A percentile compares a stretch with the other conserved stretches of the same genome.
Evolutionary conservation across 2,329 filamentous ascomycete species (phyloP).

Genomic region (Acephala macrosclerotiorum): DNA sequence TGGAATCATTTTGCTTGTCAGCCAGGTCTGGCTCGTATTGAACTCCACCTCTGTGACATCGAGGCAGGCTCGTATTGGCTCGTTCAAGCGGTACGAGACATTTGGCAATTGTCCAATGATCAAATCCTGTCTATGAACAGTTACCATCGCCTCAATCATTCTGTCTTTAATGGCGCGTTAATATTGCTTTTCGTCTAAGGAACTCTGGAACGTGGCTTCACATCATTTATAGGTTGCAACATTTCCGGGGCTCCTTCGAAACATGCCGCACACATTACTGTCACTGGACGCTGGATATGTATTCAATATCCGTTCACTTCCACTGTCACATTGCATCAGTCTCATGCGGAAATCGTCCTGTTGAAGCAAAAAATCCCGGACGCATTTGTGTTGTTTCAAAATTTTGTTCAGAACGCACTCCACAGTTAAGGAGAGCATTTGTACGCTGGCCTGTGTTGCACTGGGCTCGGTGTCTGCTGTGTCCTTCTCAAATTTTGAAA

Average conservation of each 20-base stretch:
- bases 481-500: no score
- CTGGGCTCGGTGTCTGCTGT: no score
- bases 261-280: neutral
- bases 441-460: no score
- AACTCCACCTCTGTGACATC: neutral
- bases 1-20: constrained; percentile 3
- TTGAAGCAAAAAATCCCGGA: neutral
- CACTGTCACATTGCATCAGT: neutral
- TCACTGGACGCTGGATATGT: neutral
- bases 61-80: neutral
- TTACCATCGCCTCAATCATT: neutral
- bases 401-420: neutral
- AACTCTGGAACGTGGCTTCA: neutral
- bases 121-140: neutral
- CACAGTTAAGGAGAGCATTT: no score
- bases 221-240: neutral
- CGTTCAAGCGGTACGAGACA: neutral
- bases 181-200: neutral
- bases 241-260: neutral
- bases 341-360: neutral
- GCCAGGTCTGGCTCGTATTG: neutral
- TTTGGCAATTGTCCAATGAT: neutral
- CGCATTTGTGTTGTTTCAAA: neutral
- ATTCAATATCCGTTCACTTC: neutral
- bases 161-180: neutral